Percentiles rank a stretch among this genome's conserved stretches.
phyloP scores from a whole-genome alignment of 345 rosid genomes.

The Murraya koenigii region DNA sequence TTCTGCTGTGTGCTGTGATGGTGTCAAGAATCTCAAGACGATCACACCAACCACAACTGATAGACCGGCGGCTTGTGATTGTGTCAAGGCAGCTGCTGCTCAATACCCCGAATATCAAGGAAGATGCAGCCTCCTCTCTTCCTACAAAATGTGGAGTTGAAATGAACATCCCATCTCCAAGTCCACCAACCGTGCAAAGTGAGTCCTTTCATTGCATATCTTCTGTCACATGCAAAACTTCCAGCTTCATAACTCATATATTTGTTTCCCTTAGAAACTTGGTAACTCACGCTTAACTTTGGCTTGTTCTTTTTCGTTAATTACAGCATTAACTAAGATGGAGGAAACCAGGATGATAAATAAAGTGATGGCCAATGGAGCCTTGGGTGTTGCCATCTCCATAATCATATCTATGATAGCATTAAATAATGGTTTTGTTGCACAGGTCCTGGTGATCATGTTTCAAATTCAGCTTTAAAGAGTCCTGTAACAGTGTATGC shows the following conservation, averaged over 20 bases:
- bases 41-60: not conserved
- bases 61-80: not conserved
- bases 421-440: not conserved
- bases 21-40: not conserved
- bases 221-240: not conserved
- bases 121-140: not conserved
- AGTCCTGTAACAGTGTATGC: not conserved
- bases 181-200: not conserved
- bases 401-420: not conserved
- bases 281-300: not conserved
- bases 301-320: not conserved
- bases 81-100: not conserved
- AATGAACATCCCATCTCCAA: not conserved
- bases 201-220: not conserved
- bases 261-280: not conserved
- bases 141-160: conserved; percentile 1
- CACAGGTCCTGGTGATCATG: not conserved
- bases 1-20: not conserved
- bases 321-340: not conserved
- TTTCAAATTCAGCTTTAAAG: not conserved
- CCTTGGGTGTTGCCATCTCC: not conserved
- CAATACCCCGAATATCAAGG: not conserved
- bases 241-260: too few species aligned
- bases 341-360: not conserved
- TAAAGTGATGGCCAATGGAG: not conserved